These are phyloP conservation scores for Coemansia sp. DNA, from an alignment of 192 early-diverging fungal species.

Conservation along the genomic window DNA sequence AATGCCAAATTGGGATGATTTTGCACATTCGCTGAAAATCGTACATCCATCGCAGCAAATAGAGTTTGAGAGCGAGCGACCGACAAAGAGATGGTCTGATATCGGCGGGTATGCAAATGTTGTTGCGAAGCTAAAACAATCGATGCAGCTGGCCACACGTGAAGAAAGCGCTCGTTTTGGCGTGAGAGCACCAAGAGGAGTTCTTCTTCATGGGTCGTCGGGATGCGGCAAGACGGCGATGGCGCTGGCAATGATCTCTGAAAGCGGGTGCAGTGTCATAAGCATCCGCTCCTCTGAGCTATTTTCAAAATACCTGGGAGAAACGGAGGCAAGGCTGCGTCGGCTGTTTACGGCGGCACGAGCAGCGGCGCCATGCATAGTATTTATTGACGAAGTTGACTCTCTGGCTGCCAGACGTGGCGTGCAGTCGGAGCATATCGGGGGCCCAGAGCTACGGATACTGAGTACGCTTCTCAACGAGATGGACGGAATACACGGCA, in stretches of 20 bases:
- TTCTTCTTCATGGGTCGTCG: constrained; percentile 90
- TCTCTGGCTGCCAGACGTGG: constrained; percentile 81
- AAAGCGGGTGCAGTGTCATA: constrained; percentile 82
- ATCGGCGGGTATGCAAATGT: constrained; percentile 75
- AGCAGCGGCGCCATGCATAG: constrained; percentile 82
- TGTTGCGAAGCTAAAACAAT: constrained; percentile 62
- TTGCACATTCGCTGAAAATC: constrained; percentile 53
- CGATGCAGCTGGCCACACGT: constrained; percentile 62
- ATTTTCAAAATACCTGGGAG: constrained; percentile 96
- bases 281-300: constrained; percentile 78
- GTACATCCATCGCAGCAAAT: constrained; percentile 68
- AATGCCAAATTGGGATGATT: constrained; percentile 22
- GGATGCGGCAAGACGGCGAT: constrained; percentile 93
- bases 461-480: constrained; percentile 95
- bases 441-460: constrained; percentile 86
- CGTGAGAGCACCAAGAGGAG: constrained; percentile 72
- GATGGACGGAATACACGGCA: constrained; percentile 94
- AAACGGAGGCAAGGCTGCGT: constrained; percentile 84
- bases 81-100: constrained; percentile 59
- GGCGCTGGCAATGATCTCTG: constrained; percentile 76
- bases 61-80: constrained; percentile 62
- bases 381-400: constrained; percentile 97
- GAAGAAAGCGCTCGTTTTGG: constrained; percentile 64
- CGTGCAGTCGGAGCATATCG: constrained; percentile 58
- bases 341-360: constrained; percentile 82